These are phyloP conservation scores for Microdochium bolleyi DNA, from an alignment of 2,329 filamentous ascomycete species.

Conservation along the genomic window DNA sequence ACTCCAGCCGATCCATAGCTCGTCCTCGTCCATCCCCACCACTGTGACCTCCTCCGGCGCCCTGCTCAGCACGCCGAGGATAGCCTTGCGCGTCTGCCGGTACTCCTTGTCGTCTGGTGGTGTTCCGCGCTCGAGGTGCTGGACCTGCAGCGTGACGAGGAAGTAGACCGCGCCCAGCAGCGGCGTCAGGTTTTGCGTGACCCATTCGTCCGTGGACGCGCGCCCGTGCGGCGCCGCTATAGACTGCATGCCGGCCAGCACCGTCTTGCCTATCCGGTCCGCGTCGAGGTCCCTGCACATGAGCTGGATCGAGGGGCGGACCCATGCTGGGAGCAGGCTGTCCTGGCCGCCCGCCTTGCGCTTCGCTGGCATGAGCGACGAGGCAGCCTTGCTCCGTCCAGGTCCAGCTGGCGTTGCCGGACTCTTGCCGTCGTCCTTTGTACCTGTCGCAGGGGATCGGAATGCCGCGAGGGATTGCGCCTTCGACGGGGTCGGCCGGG, in stretches of 20 bases:
- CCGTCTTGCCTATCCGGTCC: slow-evolving; percentile 57
- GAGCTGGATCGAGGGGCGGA: slow-evolving; percentile 58
- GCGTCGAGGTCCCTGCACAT: slow-evolving; percentile 56
- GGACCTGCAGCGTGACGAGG: slow-evolving; percentile 46
- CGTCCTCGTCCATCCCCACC: slow-evolving; percentile 32
- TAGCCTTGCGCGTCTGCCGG: slow-evolving; percentile 34
- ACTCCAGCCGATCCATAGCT: slow-evolving; percentile 46
- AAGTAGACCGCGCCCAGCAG: slow-evolving; percentile 54
- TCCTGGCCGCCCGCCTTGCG: slow-evolving; percentile 17
- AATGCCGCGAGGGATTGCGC: slow-evolving; percentile 33
- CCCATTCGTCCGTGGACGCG: slow-evolving; percentile 39
- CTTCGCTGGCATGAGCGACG: slow-evolving; percentile 14
- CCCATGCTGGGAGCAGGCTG: slow-evolving; percentile 51
- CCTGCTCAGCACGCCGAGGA: slow-evolving; percentile 31
- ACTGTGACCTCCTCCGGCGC: slow-evolving; percentile 30
- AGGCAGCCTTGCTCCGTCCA: background rate
- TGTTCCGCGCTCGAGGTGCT: slow-evolving; percentile 27
- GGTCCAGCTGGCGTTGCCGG: slow-evolving; percentile 3
- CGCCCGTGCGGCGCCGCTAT: slow-evolving; percentile 35
- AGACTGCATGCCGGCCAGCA: slow-evolving; percentile 65
- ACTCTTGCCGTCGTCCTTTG: slow-evolving; percentile 30
- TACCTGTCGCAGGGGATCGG: slow-evolving; percentile 33
- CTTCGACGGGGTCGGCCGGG: slow-evolving; percentile 37
- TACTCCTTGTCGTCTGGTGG: slow-evolving; percentile 35
- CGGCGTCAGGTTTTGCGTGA: slow-evolving; percentile 37